phyloP scores from a whole-genome alignment of 2,329 filamentous ascomycete species.

The Fusarium sp. region DNA sequence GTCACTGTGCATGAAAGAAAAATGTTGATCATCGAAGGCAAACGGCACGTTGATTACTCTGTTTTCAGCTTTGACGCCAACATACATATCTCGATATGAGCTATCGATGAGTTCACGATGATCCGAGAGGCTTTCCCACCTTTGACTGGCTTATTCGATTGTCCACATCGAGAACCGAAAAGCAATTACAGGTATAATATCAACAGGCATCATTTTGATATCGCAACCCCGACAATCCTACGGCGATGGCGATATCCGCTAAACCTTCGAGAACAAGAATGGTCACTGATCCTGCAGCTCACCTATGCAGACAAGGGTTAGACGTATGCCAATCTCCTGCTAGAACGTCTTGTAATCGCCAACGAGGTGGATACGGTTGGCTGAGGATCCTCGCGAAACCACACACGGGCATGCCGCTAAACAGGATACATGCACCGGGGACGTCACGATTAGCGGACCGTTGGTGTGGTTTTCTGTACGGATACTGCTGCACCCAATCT shows the following conservation, averaged over 20 bases:
- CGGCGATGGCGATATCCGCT: neutral
- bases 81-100: accelerated
- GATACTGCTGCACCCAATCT: constrained; percentile 21
- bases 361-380: constrained; percentile 25
- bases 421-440: constrained; percentile 10
- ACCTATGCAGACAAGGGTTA: constrained; percentile 1
- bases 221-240: neutral
- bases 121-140: accelerated
- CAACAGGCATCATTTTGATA: neutral
- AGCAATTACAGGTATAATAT: neutral
- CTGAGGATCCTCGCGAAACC: constrained; percentile 1
- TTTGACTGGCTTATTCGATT: accelerated
- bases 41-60: accelerated
- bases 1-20: accelerated
- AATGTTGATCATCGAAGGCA: accelerated
- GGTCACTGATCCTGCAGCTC: neutral
- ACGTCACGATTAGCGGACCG: constrained; percentile 17
- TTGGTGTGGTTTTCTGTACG: neutral
- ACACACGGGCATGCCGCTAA: constrained; percentile 17
- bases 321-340: neutral
- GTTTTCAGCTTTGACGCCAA: neutral
- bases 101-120: accelerated
- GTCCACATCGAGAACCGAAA: neutral
- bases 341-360: neutral
- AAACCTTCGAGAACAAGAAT: neutral